Percentiles rank a stretch among this genome's conserved stretches.
phyloP scores from a whole-genome alignment of 305 asterid genomes.

The Fraxinus ornus region DNA sequence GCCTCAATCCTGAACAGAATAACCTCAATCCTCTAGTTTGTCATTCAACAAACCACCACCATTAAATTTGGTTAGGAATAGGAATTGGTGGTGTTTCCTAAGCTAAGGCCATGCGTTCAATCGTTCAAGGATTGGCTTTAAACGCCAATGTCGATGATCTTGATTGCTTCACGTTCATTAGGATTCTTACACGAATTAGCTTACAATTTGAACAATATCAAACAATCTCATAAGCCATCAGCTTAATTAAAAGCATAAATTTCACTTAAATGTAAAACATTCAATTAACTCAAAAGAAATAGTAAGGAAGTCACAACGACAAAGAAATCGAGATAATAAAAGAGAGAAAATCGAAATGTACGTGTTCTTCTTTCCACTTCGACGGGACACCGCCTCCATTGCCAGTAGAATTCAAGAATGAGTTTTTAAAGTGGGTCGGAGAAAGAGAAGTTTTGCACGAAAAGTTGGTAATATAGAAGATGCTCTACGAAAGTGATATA shows the following conservation, averaged over 20 bases:
- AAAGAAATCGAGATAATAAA: background rate
- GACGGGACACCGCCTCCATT: slow-evolving; percentile 29
- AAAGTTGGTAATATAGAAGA: background rate
- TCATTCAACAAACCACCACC: background rate
- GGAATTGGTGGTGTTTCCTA: too few species aligned
- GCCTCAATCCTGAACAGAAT: background rate
- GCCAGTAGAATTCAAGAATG: background rate
- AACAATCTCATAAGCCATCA: background rate
- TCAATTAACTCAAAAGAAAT: background rate
- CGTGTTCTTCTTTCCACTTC: slow-evolving; percentile 61
- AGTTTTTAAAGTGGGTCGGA: background rate
- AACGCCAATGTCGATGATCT: background rate
- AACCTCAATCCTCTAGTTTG: background rate
- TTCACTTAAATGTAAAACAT: background rate
- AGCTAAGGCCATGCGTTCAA: background rate
- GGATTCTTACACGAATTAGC: background rate
- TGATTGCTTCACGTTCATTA: background rate
- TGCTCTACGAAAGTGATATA: background rate
- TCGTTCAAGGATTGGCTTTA: background rate
- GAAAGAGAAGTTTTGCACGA: background rate
- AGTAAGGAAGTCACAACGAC: background rate
- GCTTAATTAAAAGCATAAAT: background rate
- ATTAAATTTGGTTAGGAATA: background rate
- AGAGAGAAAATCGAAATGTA: background rate
- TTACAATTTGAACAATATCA: background rate